These are phyloP conservation scores for Picea abies DNA, from an alignment of 83 land plant species.

Conservation along the genomic window DNA sequence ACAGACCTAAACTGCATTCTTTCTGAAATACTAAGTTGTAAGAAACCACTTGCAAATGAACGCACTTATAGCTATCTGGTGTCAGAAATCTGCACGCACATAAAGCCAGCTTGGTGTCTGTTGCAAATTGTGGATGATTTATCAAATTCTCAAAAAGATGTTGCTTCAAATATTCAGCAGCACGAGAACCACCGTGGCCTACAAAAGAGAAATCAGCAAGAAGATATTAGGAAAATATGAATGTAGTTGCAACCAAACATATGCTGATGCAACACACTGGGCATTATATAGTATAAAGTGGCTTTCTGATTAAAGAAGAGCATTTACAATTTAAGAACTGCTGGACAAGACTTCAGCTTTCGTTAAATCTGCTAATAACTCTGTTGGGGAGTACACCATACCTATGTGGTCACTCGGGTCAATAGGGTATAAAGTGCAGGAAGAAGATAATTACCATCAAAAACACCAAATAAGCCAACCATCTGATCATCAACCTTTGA, in stretches of 20 bases:
- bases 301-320: neutral
- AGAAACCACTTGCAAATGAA: conserved; percentile 18
- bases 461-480: conserved; percentile 68
- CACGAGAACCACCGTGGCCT: conserved; percentile 95
- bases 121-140: conserved; percentile 78
- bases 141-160: conserved; percentile 86
- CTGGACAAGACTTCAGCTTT: neutral
- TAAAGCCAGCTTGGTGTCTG: conserved; percentile 86
- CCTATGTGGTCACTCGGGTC: neutral
- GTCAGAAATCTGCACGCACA: conserved; percentile 42
- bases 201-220: neutral
- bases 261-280: neutral
- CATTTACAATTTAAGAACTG: neutral
- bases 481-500: conserved; percentile 53
- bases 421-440: neutral
- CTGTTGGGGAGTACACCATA: no score
- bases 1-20: neutral
- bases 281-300: no score
- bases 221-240: neutral
- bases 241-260: neutral
- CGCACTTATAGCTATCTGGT: conserved; percentile 22
- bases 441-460: conserved; percentile 51
- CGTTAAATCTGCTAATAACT: no score
- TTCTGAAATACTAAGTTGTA: conserved; percentile 15
- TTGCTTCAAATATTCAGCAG: conserved; percentile 87